Conservation (phyloP, 257 asterid species). For the Nicotiana tomentosiformis region DNA sequence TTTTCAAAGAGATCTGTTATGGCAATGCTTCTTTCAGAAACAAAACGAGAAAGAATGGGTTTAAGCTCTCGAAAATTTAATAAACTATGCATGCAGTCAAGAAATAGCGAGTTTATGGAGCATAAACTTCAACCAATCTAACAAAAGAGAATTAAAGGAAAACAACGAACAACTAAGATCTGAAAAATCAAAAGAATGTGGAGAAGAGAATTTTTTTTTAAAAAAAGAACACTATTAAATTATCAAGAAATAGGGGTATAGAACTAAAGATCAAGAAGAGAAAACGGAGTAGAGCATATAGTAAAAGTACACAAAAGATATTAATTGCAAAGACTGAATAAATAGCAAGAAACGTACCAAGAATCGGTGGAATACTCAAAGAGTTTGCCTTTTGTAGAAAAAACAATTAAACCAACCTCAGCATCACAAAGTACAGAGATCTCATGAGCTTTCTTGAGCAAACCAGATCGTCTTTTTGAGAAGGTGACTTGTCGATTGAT, state of each 20-base stretch:
- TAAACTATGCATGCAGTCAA: too few relatives aligned
- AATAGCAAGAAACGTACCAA: constrained; percentile 29
- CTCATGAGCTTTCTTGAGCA: constrained; percentile 78
- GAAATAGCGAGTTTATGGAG: too few relatives aligned
- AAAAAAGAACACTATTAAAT: not conserved
- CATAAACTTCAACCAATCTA: too few relatives aligned
- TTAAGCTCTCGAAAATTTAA: too few relatives aligned
- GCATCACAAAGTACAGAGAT: constrained; percentile 88
- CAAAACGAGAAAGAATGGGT: not conserved
- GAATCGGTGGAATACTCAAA: constrained; percentile 74
- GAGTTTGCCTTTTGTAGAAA: constrained; percentile 76
- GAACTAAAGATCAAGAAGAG: not conserved
- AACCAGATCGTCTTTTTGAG: constrained; percentile 70
- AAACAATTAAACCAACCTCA: constrained; percentile 72
- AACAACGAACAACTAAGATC: not conserved
- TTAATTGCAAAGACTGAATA: too few relatives aligned
- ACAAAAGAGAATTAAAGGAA: not conserved
- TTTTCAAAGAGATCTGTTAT: not conserved
- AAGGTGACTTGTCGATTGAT: constrained; percentile 83
- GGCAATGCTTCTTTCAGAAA: not conserved
- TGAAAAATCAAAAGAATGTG: not conserved
- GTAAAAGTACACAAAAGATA: not conserved
- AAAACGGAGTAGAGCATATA: not conserved
- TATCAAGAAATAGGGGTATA: not conserved
- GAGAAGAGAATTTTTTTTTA: not conserved